Evolutionary conservation across 345 rosid species (phyloP).

Genomic region (Lenwebbia sp.): DNA sequence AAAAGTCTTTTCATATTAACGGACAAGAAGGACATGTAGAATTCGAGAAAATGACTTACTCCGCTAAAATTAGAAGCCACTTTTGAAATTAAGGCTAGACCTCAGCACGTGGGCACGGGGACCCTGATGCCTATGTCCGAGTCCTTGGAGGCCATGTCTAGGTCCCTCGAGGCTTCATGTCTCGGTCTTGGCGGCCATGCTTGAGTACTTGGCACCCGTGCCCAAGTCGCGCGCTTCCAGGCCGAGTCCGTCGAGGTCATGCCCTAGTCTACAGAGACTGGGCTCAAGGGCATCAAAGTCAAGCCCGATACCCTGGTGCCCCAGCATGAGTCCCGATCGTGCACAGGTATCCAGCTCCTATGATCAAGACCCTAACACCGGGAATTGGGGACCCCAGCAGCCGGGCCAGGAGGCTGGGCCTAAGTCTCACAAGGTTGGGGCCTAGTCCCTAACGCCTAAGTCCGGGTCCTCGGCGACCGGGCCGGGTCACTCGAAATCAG

Average conservation of each 20-base stretch:
- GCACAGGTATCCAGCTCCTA: neutral
- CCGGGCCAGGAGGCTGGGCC: fast-evolving
- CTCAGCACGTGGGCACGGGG: neutral
- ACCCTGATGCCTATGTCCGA: neutral
- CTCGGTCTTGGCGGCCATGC: neutral
- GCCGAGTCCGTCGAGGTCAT: neutral
- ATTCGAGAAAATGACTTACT: too few relatives aligned
- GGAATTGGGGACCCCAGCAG: neutral
- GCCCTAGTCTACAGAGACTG: neutral
- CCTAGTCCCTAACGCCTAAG: neutral
- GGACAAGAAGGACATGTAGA: too few relatives aligned
- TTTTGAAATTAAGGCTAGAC: neutral
- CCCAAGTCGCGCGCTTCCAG: fast-evolving
- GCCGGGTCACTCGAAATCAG: fast-evolving
- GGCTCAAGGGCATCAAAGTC: fast-evolving
- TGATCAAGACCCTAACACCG: neutral
- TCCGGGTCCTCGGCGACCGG: fast-evolving
- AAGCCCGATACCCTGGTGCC: fast-evolving
- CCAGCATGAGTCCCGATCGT: fast-evolving
- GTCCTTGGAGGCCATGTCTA: neutral
- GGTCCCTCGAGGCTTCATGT: neutral
- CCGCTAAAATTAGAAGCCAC: too few relatives aligned
- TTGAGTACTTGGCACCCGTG: fast-evolving
- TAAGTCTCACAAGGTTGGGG: neutral
- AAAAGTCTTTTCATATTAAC: too few relatives aligned